Base-by-base conservation (phyloP, 1,139 yeast genomes). In the Geotrichum carabidarum region DNA sequence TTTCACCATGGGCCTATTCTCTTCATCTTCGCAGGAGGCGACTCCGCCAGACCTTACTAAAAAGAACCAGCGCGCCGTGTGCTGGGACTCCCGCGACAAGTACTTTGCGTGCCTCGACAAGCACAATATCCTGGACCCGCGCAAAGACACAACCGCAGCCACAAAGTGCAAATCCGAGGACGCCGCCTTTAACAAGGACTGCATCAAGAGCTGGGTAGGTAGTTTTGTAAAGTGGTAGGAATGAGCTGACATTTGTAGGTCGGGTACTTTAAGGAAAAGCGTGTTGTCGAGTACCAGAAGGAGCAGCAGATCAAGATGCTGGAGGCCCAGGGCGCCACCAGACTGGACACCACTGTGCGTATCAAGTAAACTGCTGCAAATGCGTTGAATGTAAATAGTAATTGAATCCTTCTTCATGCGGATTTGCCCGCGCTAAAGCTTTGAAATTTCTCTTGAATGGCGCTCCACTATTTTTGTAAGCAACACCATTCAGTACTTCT, bases 71-170 rank as follows among this genome's bases (percentile, higher is more conserved):
- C 74, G 89, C 58, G 75, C 78, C 61, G 70, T 70, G 58, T 84
- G 91, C 69, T 84, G 90, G 90, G 84, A 79, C 41, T 73, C 84
- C 15, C 74, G 91, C 56, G 91, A 84, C 63, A 61, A 62, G 30
- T 83, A 73, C 63, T 82, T 82, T 60, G 70, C 67, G 2, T 84
- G 91, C 63, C 70, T 84, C 47, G 86, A 83, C 64, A 74, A 70
- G 57, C 71, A 79, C 59, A 65, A 74, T 30, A 78, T 83, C 35
- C 73, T 75, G 3, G 81, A 82, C 62, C 68, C 74, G 48, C 61
- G 64, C 53, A 65, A 66, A 56, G 59, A 62, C 32, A 57, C 59
- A 42, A 59, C 59, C 37, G 59, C 60, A 15, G 56, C 59, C 35
- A 46, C 58, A 46, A 65, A 72, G 48, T 84, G 90, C 65, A 67